Conservation (phyloP, 1,284 basidiomycete species). For the Cryptococcus wingfieldii region DNA sequence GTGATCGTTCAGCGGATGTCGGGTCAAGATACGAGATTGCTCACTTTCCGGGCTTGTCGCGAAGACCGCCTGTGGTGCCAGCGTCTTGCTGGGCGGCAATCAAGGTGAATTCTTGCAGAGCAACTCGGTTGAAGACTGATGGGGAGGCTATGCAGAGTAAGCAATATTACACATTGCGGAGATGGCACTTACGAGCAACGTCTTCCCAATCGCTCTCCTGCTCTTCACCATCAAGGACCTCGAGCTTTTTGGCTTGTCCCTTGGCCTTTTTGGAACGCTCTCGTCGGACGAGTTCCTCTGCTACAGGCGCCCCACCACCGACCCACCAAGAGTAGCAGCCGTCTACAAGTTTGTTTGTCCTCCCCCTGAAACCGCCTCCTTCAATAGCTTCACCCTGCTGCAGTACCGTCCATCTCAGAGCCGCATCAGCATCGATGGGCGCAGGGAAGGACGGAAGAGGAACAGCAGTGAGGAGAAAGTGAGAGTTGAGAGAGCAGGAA, state of each 20-base stretch:
- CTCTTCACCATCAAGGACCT: conserved; percentile 16
- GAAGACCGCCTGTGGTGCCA: conserved; percentile 64
- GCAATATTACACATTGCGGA: background rate
- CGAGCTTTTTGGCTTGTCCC: conserved; percentile 7
- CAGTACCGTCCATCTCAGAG: conserved; percentile 76
- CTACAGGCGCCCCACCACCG: conserved; percentile 77
- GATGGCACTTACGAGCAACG: conserved; percentile 12
- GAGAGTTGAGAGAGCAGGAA: conserved; percentile 81
- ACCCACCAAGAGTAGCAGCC: conserved; percentile 99
- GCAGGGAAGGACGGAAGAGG: conserved; percentile 38
- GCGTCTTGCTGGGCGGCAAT: conserved; percentile 73
- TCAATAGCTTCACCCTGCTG: conserved; percentile 84
- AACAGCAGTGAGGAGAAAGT: conserved; percentile 61
- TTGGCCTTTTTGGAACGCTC: conserved; percentile 20
- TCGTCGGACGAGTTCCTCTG: conserved; percentile 60
- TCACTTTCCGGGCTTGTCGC: conserved; percentile 93
- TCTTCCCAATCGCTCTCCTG: conserved; percentile 37
- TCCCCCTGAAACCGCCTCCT: conserved; percentile 85
- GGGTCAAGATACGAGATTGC: conserved; percentile 17
- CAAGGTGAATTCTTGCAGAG: conserved; percentile 83
- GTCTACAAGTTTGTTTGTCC: conserved; percentile 97
- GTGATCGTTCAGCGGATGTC: background rate
- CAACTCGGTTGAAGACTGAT: conserved; percentile 52
- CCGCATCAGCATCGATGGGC: conserved; percentile 58
- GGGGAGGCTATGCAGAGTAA: conserved; percentile 8